phyloP scores from a whole-genome alignment of 129 eudicot species.

The Apium graveolens region DNA sequence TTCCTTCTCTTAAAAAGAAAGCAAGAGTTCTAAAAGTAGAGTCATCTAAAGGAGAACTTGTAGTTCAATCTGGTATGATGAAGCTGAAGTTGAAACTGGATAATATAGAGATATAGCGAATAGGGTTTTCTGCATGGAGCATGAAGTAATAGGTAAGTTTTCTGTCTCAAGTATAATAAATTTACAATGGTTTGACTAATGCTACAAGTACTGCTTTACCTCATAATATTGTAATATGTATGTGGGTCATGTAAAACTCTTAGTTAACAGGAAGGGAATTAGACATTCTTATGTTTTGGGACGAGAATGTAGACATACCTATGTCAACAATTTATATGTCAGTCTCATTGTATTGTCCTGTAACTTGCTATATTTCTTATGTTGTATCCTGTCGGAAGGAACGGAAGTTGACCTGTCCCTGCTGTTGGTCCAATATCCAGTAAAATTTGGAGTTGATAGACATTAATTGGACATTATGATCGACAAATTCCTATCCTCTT shows the following conservation, averaged over 20 bases:
- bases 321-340: neutral
- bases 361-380: neutral
- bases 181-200: neutral
- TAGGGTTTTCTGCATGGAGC: neutral
- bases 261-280: neutral
- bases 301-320: too few species aligned
- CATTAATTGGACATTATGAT: conserved; percentile 27
- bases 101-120: neutral
- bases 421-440: conserved; percentile 77
- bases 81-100: conserved; percentile 58
- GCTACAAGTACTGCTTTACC: neutral
- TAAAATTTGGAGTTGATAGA: conserved; percentile 79
- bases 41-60: conserved; percentile 52
- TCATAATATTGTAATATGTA: neutral
- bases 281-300: neutral
- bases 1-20: conserved; percentile 58
- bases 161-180: neutral
- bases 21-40: conserved; percentile 60
- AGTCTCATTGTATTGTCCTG: neutral
- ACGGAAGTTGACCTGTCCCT: conserved; percentile 10
- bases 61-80: conserved; percentile 67
- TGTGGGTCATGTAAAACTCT: neutral
- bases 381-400: neutral
- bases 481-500: conserved; percentile 10
- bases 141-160: neutral